Evolutionary conservation across 371 early-diverging fungal species (phyloP).

Genomic region (Mucor lusitanicus): DNA sequence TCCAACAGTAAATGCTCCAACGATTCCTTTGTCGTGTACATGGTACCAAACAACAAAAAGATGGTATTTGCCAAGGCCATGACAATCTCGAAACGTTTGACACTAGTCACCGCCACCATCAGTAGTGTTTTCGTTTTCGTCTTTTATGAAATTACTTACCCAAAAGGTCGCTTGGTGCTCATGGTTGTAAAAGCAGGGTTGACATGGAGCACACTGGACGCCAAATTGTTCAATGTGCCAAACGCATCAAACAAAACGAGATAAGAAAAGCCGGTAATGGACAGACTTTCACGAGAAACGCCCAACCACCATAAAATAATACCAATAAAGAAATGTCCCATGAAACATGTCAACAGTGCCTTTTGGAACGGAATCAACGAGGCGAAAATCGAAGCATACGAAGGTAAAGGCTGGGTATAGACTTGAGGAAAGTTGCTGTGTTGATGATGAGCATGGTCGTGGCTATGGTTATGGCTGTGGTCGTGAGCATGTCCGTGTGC

Average conservation of each 20-base stretch:
- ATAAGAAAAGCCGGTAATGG: slow-evolving; percentile 49
- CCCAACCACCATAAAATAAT: slow-evolving; percentile 53
- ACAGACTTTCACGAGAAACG: slow-evolving; percentile 49
- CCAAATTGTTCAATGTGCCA: slow-evolving; percentile 49
- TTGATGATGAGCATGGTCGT: slow-evolving; percentile 19
- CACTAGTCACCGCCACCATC: slow-evolving; percentile 31
- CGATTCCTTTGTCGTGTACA: slow-evolving; percentile 59
- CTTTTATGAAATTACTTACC: too few relatives aligned
- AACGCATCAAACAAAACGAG: slow-evolving; percentile 55
- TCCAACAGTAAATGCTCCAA: slow-evolving; percentile 56
- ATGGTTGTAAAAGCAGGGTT: slow-evolving; percentile 38
- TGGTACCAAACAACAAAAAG: slow-evolving; percentile 56
- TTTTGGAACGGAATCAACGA: slow-evolving; percentile 55
- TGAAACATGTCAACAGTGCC: slow-evolving; percentile 60
- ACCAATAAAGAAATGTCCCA: slow-evolving; percentile 47
- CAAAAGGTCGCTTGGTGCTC: slow-evolving; percentile 52
- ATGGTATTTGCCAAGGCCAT: slow-evolving; percentile 52
- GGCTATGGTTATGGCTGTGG: slow-evolving; percentile 8
- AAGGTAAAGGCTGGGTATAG: slow-evolving; percentile 25
- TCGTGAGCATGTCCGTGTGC: slow-evolving; percentile 14
- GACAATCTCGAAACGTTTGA: slow-evolving; percentile 50
- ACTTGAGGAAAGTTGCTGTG: slow-evolving; percentile 32
- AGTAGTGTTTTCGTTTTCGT: too few relatives aligned
- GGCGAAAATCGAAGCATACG: slow-evolving; percentile 36
- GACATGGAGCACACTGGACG: slow-evolving; percentile 47